Evolutionary conservation across 257 asterid genomes (phyloP), one percentile per base, ranked within the genome.

Genomic region (Penstemon barbatus): DNA sequence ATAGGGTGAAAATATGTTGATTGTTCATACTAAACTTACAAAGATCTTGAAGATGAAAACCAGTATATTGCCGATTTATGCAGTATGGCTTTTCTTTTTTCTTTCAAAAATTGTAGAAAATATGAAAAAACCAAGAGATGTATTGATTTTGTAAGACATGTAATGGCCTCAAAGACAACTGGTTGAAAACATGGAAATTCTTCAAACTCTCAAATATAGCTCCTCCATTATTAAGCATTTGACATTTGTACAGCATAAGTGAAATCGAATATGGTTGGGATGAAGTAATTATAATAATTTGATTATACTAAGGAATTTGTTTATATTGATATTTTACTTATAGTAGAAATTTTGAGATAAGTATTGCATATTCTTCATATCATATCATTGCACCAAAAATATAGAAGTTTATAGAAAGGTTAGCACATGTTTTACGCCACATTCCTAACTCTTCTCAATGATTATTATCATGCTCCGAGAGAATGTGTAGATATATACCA

Each of bases 201-300:
- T 25, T 46, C 57, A 46, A 57, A 46, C 68, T 10, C 37, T 46
- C 43, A 10, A 5, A 18, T 43, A 46, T 45, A 62, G 68, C 66
- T 2, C 33, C 33, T 64, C 69, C 46, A 11, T 48, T 12, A 38
- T 41, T 49, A 12, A 46, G 13, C 43, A 46, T 39, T 4, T 39
- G 18, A 25, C 55, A n/a, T 69, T 46, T 15, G 54, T 60, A 42
- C 15, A 38, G 41, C 38, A 60, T 41, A 60, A 36, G 46, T 40
- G 40, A 25, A 45, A 58, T 13, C 11, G 39, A 50, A 37, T 51
- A 42, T 18, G 50, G 19, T 36, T 51, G 6, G 39, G 42, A 69
- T 59, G 19, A 46, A 51, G 43, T 0, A 46, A n/a, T 46, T 25
- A 5, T 12, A 9, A 18, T 13, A 42, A 40, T 7, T 15, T 54